Base-by-base conservation (phyloP, 2,329 filamentous ascomycete genomes). In the Nemania diffusa region DNA sequence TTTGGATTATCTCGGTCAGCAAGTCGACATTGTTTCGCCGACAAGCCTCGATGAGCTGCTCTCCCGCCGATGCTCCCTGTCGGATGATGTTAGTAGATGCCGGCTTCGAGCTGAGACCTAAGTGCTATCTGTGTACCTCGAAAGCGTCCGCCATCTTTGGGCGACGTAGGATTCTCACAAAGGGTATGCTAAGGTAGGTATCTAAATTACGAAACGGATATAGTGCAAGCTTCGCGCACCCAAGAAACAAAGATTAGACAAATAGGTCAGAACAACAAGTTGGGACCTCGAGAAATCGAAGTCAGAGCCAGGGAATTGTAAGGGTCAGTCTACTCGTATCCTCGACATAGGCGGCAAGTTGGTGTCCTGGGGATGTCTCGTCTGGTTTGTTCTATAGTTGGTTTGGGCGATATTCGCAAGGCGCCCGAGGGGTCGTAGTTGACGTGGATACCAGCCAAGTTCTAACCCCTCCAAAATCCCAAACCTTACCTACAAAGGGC, bases 1-100 rank as follows among this genome's bases (percentile, higher is more conserved):
- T 82, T 48, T 86, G 81, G 72, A 97, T 85, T 64, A 94, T 87
- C 75, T 96, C 91, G 74, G 87, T 82, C 64, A 98, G 88, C 68
- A 98, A 89, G 61, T 95, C 91, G 73, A 90, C 90, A 82, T 98
- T 97, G 86, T 98, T 95, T 77, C 94, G 89, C 69, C 95, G 93
- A 82, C 92, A 97, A 75, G 96, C 93, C 84, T 97, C 95, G 81
- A 98, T 89, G 74, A 98, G 88, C 76, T 92, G 88, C 83, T 98
- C 95, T 79, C 90, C 87, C 53, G 90, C 88, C 67, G 92, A 92
- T 73, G 95, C 95, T 78, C 95, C 96, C 91, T 97, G 75, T 52
- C 51, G 13, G n/a, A n/a, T n/a, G 48, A 57, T 51, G 70, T 72
- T 65, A 71, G 56, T 40, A 52, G 32, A 24, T 15, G 32, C 22